phyloP scores from a whole-genome alignment of 192 early-diverging fungal genomes.

The Coemansia sp. region DNA sequence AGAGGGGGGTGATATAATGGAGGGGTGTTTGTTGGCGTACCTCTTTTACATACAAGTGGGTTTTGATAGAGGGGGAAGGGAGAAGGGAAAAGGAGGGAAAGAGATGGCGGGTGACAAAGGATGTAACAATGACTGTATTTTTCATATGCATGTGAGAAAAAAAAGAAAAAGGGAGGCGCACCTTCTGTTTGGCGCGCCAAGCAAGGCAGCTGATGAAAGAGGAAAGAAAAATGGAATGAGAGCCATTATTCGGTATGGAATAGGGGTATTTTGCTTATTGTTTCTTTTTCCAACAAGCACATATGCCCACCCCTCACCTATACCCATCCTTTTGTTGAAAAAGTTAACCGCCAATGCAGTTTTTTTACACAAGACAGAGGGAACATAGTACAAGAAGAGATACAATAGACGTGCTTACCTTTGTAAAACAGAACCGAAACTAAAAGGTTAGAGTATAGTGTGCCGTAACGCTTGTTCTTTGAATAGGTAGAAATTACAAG shows the following conservation, averaged over 20 bases:
- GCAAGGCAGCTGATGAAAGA: not conserved
- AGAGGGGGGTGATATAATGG: not conserved
- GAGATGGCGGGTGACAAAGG: not conserved
- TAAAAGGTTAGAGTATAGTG: not conserved
- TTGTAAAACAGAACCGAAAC: not conserved
- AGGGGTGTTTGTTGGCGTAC: too few species aligned
- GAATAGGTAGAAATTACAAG: slow-evolving; percentile 5
- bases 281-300: not conserved
- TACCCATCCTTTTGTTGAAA: too few species aligned
- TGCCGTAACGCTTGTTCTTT: not conserved
- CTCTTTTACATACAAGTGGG: too few species aligned
- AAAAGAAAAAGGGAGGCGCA: slow-evolving; percentile 3
- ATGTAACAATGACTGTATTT: slow-evolving; percentile 3
- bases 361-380: not conserved
- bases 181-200: too few species aligned
- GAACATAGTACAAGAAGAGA: not conserved
- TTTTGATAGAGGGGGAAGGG: too few species aligned
- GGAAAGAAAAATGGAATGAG: too few species aligned
- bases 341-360: too few species aligned
- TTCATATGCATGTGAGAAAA: not conserved
- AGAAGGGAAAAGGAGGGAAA: not conserved
- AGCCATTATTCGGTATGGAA: not conserved
- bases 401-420: not conserved
- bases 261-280: not conserved
- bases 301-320: too few species aligned